Base-by-base conservation (phyloP, 1,284 basidiomycete species). In the Rhodotorula sp. region DNA sequence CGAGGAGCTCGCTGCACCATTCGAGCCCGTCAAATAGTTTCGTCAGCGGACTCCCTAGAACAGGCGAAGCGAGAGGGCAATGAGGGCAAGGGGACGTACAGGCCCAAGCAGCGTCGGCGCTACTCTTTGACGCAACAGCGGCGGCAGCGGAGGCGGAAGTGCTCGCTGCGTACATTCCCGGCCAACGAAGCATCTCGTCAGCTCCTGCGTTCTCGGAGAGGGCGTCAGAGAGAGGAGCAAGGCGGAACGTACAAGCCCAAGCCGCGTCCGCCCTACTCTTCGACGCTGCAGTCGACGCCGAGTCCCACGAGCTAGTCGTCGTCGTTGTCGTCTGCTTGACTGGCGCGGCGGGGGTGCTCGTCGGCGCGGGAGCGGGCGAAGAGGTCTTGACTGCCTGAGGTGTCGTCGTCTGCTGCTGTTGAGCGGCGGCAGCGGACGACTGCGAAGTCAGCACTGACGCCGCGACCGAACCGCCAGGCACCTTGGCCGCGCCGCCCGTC, bases 121-220 rank as follows among this genome's bases (percentile, higher is more conserved):
- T 27, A 24, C 64, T 57, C 56, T 56, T 56, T 22, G 58, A 34
- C 11, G 68, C 64, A 30, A 44, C 44, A 29, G 66, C 56, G 51
- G 59, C 58, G 20, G 64, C 64, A 22, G 64, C 64, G 13, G 52
- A 52, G 46, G 64, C 57, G 10, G 65, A 48, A 22, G 70, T 58
- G 24, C 66, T 67, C 10, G 63, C 59, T 49, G 62, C 36, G 7
- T 51, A 51, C 57, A n/a, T n/a, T n/a, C n/a, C n/a, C n/a, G n/a
- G n/a, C n/a, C n/a, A n/a, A n/a, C n/a, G n/a, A n/a, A n/a, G n/a
- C n/a, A 64, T 36, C 22, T 46, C 7, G 63, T 64, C 58, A 20
- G 56, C 56, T 1, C 13, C 63, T 17, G 48, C 63, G 29, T 39
- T 52, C 6, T 56, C 51, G 39, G 56, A 34, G 22, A 56, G 36